phyloP scores from a whole-genome alignment of 2,329 filamentous ascomycete species.

The Neurospora sp. region DNA sequence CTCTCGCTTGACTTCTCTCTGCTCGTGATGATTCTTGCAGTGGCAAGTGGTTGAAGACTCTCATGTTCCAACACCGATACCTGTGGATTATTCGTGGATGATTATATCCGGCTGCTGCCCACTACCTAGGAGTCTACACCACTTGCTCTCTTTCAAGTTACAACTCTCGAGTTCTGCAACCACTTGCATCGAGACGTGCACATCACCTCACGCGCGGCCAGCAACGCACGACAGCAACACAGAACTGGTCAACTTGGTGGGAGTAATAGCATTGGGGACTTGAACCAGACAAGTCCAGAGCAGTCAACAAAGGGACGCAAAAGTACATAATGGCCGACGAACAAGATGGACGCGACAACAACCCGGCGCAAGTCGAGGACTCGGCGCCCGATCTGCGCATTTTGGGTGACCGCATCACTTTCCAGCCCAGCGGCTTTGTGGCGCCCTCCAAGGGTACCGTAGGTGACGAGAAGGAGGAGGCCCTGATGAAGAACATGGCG shows the following conservation, averaged over 20 bases:
- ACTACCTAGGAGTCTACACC: neutral
- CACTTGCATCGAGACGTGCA: neutral
- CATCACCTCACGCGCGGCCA: neutral
- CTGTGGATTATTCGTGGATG: neutral
- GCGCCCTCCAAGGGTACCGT: constrained; percentile 29
- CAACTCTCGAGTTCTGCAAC: neutral
- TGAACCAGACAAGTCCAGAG: neutral
- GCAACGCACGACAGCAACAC: neutral
- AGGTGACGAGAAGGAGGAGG: constrained; percentile 51
- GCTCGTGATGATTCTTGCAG: neutral
- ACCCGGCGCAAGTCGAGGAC: constrained; percentile 18
- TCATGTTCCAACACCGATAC: neutral
- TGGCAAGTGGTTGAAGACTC: neutral
- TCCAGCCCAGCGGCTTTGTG: constrained; percentile 63
- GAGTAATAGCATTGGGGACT: neutral
- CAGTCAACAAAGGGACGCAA: neutral
- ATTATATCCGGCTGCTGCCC: neutral
- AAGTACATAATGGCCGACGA: neutral
- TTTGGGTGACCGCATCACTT: constrained; percentile 61
- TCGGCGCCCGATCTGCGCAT: constrained; percentile 52
- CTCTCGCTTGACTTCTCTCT: neutral
- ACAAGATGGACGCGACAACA: neutral
- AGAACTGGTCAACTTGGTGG: neutral
- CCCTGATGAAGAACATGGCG: constrained; percentile 72
- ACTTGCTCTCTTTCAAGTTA: neutral